Percentiles rank a stretch among this genome's conserved stretches.
These are phyloP conservation scores for Pachyrhizus erosus DNA, from an alignment of 306 rosid species.

Conservation along the genomic window DNA sequence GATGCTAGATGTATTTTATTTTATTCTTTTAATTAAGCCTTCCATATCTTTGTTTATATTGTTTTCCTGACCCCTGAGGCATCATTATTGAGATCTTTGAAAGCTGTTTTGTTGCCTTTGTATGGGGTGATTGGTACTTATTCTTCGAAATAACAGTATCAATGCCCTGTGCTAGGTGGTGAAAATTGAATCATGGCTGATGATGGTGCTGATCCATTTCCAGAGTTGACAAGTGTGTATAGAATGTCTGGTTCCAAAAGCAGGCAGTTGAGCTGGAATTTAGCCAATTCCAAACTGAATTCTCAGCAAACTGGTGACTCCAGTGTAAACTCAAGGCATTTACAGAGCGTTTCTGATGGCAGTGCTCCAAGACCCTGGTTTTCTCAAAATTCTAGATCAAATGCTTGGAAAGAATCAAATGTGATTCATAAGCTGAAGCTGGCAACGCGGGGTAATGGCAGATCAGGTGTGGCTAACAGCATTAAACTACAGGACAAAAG, in stretches of 20 bases:
- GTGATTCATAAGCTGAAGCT: slow-evolving; percentile 28
- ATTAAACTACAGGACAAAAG: slow-evolving; percentile 16
- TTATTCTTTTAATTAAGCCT: not conserved
- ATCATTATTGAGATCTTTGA: not conserved
- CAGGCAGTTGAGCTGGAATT: slow-evolving; percentile 20
- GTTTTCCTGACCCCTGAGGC: not conserved
- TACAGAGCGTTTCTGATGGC: slow-evolving; percentile 1
- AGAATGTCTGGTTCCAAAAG: slow-evolving; percentile 28
- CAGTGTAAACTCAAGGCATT: not conserved
- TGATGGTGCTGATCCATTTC: slow-evolving; percentile 43
- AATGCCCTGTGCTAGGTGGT: not conserved
- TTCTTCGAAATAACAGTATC: slow-evolving; percentile 20
- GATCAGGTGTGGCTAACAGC: slow-evolving; percentile 32
- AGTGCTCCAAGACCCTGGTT: slow-evolving; percentile 39
- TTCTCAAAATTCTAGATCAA: slow-evolving; percentile 42
- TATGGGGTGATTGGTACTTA: not conserved
- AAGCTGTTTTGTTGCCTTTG: not conserved
- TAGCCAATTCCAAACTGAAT: slow-evolving; percentile 18
- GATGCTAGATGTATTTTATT: not conserved
- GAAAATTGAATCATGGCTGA: slow-evolving; percentile 46
- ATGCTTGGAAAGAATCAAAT: slow-evolving; percentile 43
- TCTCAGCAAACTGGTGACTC: slow-evolving; percentile 30
- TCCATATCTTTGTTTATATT: not conserved
- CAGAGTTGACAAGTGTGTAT: slow-evolving; percentile 49
- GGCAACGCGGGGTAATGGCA: slow-evolving; percentile 3